Evolutionary conservation across 2,329 filamentous ascomycete species (phyloP), one percentile per base, ranked within the genome.

Genomic region (Curvularia hawaiiensis): DNA sequence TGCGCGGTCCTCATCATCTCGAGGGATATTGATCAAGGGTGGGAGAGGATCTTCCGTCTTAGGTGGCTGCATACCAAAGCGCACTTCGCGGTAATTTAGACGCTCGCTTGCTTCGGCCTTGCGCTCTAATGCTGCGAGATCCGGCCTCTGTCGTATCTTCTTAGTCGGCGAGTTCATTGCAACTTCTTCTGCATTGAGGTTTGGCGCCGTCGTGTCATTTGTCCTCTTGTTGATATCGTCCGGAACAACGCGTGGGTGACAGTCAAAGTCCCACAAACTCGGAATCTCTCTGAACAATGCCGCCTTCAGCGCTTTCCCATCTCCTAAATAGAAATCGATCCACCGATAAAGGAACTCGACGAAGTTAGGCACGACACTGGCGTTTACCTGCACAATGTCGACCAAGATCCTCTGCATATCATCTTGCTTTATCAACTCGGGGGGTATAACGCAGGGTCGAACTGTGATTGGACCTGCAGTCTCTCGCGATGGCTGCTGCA

Each of bases 261-360:
- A 64, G 26, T 75, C 72, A 50, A 75, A 76, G 38, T 72, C 67
- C 70, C 69, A 74, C 35, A 76, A 50, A 46, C 68, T 74, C 10
- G 72, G 73, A 24, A 76, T 75, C 52, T 76, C 73, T 49, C 59
- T 60, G 11, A 61, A 56, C 30, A 74, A 43, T n/a, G 72, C 73
- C 35, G 70, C 69, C 46, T 70, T 66, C 46, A 75, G 51, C 18
- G 72, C 73, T 28, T 56, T 68, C 2, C 72, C 73, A 53, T 72
- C 68, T 22, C 71, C 70, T 31, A 70, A 64, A 40, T 69, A 68
- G 44, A 60, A 72, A 58, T 76, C 73, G 48, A 76, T 59, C 65
- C 67, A 71, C 5, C 65, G 62, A 44, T 76, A 76, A 8, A 76
- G 54, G 26, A 73, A 73, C 44, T 76, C 73, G 38, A 76, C 65